Base-by-base conservation (phyloP, 202 grass and related monocot species). In the Dendrocalamus latiflorus region DNA sequence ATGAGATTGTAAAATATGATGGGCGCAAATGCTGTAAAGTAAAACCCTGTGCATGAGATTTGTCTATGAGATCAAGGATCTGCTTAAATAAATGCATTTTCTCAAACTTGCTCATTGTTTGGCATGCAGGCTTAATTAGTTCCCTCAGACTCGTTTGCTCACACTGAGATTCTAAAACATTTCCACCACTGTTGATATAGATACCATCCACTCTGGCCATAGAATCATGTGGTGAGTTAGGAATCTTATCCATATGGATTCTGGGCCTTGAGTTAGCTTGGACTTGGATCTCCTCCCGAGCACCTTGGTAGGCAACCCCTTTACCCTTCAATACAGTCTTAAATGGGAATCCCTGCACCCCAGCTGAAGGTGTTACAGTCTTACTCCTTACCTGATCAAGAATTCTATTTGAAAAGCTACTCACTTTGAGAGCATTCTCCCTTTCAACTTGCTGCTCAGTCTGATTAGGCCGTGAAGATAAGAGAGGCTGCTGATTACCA, bases 71-170 rank as follows among this genome's bases (percentile, higher is more conserved):
- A 65, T 88, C 86, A 45, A 96, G 70, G 44, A 99, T 92, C 77
- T 96, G 93, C 82, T 88, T 96, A 81, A 99, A 99, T 37, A 96
- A 80, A 79, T 91, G 84, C 89, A 96, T 90, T 89, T 84, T 99
- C 69, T 86, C 90, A 79, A 85, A 77, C 76, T 85, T 99, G 63
- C 78, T 90, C 78, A 79, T 87, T 34, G 74, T 84, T 89, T 91
- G 88, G 20, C 18, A 36, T 24, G 74, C 79, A 44, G 77, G 78
- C 65, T 90, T 94, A 74, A 99, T 85, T 75, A 91, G 78, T 79
- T 96, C 93, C 76, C 96, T 91, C 75, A 99, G 65, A 83, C 68
- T 94, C 18, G 84, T 55, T 72, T 81, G 86, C 66, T 89, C 83
- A 36, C 63, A 25, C 16, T 86, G 84, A 78, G 75, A 59, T 62